Base-by-base conservation (phyloP, 495 filamentous ascomycete genomes). In the Penicillium longicatenatum region DNA sequence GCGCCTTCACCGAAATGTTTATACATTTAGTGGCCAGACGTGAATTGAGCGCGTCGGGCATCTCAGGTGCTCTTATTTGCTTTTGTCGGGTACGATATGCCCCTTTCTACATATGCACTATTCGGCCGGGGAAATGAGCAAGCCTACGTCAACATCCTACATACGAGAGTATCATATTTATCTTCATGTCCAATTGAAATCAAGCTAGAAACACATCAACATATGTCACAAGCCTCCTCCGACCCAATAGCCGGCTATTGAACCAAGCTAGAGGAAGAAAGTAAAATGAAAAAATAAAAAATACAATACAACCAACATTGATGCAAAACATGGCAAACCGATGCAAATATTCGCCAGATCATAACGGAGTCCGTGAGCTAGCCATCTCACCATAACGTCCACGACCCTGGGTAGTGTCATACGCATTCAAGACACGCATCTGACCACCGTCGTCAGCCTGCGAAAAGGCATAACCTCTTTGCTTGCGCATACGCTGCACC, bases 401-500 rank as follows among this genome's bases (percentile, higher is more conserved):
- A 75, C 94, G 84, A 68, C 90, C 88, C 64, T 86, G 82, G 53
- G 94, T 99, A 39, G 94, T 99, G 77, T 99, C 94, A 69, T 99
- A 99, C 54, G 93, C 94, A 72, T 97, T 91, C 64, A 99, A 80
- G 54, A 98, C 87, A 54, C 95, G 80, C 66, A 93, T 96, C 61
- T 80, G 75, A 10, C 70, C 77, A 57, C 88, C 90, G 71, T 99
- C 94, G 65, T 99, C 94, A 49, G 93, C 93, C 74, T 97, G 92
- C 60, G 92, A 96, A 78, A 99, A 99, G 41, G 94, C 94, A 69
- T 98, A 99, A 21, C 94, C 94, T 63, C 94, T 88, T 78, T 99
- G 94, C 71, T 98, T 99, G 70, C 94, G 92, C 94, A 98, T 99
- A 58, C 94, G 88, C 76, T 98, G 95, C 42, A 98, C 95, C 76